A percentile compares a stretch with the other conserved stretches of the same genome.
phyloP scores from a whole-genome alignment of 768 basidiomycete genomes.

The Steccherinum ochraceum region DNA sequence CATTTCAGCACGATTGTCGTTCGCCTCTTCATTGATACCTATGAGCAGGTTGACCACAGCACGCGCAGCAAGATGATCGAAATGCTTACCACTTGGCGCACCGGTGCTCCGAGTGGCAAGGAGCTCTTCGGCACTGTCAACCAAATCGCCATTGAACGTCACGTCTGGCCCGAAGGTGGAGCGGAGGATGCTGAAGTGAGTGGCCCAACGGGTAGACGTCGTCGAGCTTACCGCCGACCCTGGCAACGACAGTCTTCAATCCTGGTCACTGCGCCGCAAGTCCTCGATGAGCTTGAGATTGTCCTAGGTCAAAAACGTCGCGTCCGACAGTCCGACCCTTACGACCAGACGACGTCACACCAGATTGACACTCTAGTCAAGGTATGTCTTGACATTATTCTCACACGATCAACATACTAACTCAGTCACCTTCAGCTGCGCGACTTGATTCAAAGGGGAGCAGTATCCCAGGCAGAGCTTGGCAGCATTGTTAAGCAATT shows the following conservation, averaged over 20 bases:
- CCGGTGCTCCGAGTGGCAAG: conserved; percentile 69
- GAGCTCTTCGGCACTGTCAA: conserved; percentile 81
- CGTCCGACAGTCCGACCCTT: conserved; percentile 61
- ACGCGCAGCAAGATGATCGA: conserved; percentile 97
- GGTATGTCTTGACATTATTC: conserved; percentile 36
- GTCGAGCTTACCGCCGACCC: not conserved
- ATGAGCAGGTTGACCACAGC: conserved; percentile 74
- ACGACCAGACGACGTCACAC: too few species aligned
- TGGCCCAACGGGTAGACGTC: not conserved
- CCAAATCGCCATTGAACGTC: conserved; percentile 79
- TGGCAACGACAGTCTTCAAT: conserved; percentile 19
- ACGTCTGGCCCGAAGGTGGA: conserved; percentile 67
- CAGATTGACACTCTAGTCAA: too few species aligned
- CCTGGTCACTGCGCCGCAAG: conserved; percentile 68
- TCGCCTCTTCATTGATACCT: conserved; percentile 81
- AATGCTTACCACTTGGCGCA: conserved; percentile 93
- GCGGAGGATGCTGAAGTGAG: conserved; percentile 26
- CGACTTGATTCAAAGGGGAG: conserved; percentile 66
- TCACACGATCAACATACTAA: too few species aligned
- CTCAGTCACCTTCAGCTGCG: conserved; percentile 64
- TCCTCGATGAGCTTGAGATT: conserved; percentile 78
- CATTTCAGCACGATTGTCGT: conserved; percentile 80
- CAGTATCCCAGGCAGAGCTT: conserved; percentile 77
- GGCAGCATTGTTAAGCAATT: conserved; percentile 70
- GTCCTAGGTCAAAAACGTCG: conserved; percentile 79